Base-by-base conservation (phyloP, 2,329 filamentous ascomycete species). In the Xylariales sp. region DNA sequence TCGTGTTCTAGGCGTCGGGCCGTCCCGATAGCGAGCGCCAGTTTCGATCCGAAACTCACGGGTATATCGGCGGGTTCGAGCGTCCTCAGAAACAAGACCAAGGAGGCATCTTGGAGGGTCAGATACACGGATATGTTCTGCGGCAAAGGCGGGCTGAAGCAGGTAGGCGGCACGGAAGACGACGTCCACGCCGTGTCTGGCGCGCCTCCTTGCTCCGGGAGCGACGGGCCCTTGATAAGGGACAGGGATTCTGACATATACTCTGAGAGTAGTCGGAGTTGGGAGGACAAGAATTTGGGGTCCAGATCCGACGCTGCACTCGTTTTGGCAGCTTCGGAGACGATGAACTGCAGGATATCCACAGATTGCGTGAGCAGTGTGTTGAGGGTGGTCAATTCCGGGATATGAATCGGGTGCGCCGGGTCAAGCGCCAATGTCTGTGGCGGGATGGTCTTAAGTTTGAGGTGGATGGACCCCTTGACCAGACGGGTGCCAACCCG, bases 401-500 rank as follows among this genome's bases (percentile, higher is more conserved):
- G 72, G 38, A 97, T 74, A 51, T 73, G 70, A 51, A 82, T 70
- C 14, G 70, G 69, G 42, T 71, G 63, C 31, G 64, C 51, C 18
- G 69, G 64, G 43, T 76, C 64, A 46, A 80, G 63, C 44, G 63
- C 60, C 12, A 80, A 56, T 10, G 69, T 69, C 45, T 74, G 64
- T 5, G 67, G 56, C 1, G 77, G 73, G 31, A 87, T 73, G 42
- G 83, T 89, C 47, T 79, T 75, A 10, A 95, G 76, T 39, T 86
- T 83, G 25, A 96, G 76, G 57, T 86, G 80, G 46, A 95, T 76
- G 46, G 85, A 84, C 51, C 89, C 91, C 62, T 95, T 95, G 48
- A 95, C 84, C 49, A 98, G 84, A 38, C 85, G 81, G n/a, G 88
- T 88, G 28, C 93, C 93, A 25, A 95, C 80, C 40, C 93, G 80